Evolutionary conservation across 345 rosid genomes (phyloP).

Genomic region (Dovyalis caffra): DNA sequence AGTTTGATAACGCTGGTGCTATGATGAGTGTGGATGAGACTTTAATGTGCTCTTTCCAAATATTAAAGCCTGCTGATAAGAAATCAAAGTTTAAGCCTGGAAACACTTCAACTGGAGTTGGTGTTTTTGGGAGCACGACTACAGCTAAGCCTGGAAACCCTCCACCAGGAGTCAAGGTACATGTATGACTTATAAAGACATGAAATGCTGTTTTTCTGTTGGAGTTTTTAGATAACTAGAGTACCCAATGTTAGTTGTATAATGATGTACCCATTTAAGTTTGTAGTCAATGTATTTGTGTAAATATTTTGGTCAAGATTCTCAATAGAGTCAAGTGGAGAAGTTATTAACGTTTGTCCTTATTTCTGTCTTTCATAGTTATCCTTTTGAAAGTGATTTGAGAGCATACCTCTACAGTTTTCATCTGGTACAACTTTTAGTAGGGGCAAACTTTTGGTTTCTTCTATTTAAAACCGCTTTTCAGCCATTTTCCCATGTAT

Average conservation of each 20-base stretch:
- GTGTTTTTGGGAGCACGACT: slow-evolving; percentile 45
- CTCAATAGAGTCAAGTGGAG: neutral
- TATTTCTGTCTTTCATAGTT: neutral
- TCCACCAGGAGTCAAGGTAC: slow-evolving; percentile 56
- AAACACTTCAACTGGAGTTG: slow-evolving; percentile 47
- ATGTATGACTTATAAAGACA: slow-evolving; percentile 2
- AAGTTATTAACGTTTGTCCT: neutral
- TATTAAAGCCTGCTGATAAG: slow-evolving; percentile 64
- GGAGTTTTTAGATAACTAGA: neutral
- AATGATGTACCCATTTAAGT: neutral
- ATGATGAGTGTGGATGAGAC: slow-evolving; percentile 82
- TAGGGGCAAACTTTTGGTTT: neutral
- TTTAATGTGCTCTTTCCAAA: slow-evolving; percentile 80
- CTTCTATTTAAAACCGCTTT: neutral
- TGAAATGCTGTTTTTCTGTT: neutral
- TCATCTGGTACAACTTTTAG: neutral
- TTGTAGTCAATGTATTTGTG: neutral
- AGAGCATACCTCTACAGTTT: neutral
- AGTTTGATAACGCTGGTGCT: slow-evolving; percentile 88
- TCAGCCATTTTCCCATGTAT: neutral
- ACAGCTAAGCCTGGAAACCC: slow-evolving; percentile 46
- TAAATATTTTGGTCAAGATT: neutral
- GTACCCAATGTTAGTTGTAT: neutral
- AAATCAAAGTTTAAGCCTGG: slow-evolving; percentile 25
- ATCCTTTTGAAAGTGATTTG: neutral